These are phyloP conservation scores for Peronospora tabacina DNA, from an alignment of 352 stramenopile species.

Conservation along the genomic window DNA sequence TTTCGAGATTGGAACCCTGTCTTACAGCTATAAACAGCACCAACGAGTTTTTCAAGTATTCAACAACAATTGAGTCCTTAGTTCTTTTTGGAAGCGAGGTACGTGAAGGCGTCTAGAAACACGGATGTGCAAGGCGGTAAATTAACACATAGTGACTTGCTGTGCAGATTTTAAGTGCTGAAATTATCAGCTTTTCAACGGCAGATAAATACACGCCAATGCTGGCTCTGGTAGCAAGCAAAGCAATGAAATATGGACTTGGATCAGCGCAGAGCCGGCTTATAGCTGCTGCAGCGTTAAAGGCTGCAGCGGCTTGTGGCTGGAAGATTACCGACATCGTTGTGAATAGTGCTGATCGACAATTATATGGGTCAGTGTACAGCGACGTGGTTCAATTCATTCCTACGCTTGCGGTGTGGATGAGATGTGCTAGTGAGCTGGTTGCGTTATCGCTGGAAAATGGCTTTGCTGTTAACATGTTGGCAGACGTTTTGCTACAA, in stretches of 20 bases:
- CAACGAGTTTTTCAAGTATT: conserved; percentile 16
- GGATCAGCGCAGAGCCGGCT: conserved; percentile 18
- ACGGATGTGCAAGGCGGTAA: not conserved
- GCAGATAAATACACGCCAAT: conserved; percentile 18
- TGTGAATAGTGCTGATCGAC: conserved; percentile 21
- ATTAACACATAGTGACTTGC: conserved; percentile 6
- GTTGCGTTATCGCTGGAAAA: conserved; percentile 31
- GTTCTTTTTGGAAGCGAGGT: conserved; percentile 32
- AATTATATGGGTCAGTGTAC: conserved; percentile 32
- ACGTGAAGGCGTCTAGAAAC: conserved; percentile 2
- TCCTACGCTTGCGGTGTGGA: conserved; percentile 35
- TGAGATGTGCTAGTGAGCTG: conserved; percentile 20
- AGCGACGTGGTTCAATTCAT: conserved; percentile 45
- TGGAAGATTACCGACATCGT: conserved; percentile 45
- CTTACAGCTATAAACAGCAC: conserved; percentile 13
- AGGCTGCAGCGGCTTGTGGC: conserved; percentile 36
- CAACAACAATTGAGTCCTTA: conserved; percentile 13
- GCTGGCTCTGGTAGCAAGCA: conserved; percentile 22
- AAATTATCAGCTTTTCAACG: conserved; percentile 10
- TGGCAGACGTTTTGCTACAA: conserved; percentile 33
- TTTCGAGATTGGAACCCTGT: conserved; percentile 15
- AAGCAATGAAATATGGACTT: conserved; percentile 18
- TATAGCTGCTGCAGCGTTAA: conserved; percentile 28
- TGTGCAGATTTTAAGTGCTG: conserved; percentile 18
- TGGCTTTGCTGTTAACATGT: conserved; percentile 25